Conservation (phyloP, 2,329 filamentous ascomycete genomes). For the Myotisia sp. region DNA sequence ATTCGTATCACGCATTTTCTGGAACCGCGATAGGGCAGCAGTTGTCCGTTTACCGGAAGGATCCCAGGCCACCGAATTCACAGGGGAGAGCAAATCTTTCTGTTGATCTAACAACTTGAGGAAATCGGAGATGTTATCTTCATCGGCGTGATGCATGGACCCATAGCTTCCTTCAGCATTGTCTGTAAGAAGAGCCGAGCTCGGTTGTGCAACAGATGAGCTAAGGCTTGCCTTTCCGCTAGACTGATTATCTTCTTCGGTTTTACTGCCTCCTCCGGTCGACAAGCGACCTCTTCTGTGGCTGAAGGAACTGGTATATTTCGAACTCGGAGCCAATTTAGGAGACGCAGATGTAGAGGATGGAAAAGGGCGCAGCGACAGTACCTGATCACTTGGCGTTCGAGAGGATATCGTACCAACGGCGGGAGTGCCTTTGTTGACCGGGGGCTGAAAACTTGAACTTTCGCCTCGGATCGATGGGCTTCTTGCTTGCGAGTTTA, state of each 20-base stretch:
- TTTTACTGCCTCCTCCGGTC: constrained; percentile 52
- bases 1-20: constrained; percentile 78
- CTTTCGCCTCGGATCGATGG: constrained; percentile 1
- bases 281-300: constrained; percentile 68
- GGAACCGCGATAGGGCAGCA: constrained; percentile 70
- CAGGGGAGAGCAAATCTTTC: constrained; percentile 64
- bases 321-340: constrained; percentile 59
- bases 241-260: constrained; percentile 37
- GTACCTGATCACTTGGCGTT: constrained; percentile 32
- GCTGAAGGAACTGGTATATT: constrained; percentile 89
- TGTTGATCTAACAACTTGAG: constrained; percentile 75
- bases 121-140: constrained; percentile 88
- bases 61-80: constrained; percentile 44
- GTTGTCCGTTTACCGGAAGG: constrained; percentile 56
- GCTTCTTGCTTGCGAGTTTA: constrained; percentile 33
- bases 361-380: constrained; percentile 47
- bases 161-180: constrained; percentile 50
- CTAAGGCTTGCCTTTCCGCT: constrained; percentile 45
- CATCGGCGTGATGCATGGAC: constrained; percentile 60
- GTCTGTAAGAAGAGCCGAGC: constrained; percentile 19
- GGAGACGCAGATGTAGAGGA: constrained; percentile 62
- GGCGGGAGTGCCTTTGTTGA: background rate
- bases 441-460: too few relatives aligned
- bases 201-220: constrained; percentile 46
- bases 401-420: constrained; percentile 22